phyloP scores from a whole-genome alignment of 2,329 filamentous ascomycete species.

The Sarocladiaceae sp. region DNA sequence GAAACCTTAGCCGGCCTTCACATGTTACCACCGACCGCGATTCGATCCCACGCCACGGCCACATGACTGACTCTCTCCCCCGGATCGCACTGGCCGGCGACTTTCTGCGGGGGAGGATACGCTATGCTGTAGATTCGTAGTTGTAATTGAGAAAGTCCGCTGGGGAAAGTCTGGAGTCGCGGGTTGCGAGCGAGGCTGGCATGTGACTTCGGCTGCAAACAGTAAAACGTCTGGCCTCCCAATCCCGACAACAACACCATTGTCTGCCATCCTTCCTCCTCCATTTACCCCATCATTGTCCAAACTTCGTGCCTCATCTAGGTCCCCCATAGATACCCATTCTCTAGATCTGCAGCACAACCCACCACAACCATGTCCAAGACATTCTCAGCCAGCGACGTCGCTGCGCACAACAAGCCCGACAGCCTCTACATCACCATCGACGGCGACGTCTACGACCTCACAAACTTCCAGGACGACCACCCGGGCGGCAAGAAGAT shows the following conservation, averaged over 20 bases:
- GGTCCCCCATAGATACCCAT: neutral
- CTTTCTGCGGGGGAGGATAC: neutral
- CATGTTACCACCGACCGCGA: neutral
- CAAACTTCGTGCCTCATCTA: neutral
- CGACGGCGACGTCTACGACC: conserved; percentile 92
- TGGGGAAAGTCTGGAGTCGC: neutral
- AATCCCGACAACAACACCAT: neutral
- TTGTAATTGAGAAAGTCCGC: too few species aligned
- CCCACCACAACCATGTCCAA: conserved; percentile 66
- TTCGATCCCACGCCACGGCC: neutral
- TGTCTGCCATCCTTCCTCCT: neutral
- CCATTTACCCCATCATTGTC: neutral
- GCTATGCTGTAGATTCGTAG: neutral
- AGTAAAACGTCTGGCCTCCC: neutral
- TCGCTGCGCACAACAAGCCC: conserved; percentile 86
- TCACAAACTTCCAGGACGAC: conserved; percentile 84
- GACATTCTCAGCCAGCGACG: conserved; percentile 77
- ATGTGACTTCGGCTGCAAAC: conserved; percentile 3
- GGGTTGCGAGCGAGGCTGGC: neutral
- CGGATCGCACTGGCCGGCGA: neutral
- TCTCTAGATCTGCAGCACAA: conserved; percentile 2
- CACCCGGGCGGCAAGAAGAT: conserved; percentile 73
- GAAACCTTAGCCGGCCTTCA: neutral
- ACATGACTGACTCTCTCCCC: neutral
- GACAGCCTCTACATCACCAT: conserved; percentile 85